phyloP scores from a whole-genome alignment of 2,329 filamentous ascomycete genomes.

The Piedraia hortae region DNA sequence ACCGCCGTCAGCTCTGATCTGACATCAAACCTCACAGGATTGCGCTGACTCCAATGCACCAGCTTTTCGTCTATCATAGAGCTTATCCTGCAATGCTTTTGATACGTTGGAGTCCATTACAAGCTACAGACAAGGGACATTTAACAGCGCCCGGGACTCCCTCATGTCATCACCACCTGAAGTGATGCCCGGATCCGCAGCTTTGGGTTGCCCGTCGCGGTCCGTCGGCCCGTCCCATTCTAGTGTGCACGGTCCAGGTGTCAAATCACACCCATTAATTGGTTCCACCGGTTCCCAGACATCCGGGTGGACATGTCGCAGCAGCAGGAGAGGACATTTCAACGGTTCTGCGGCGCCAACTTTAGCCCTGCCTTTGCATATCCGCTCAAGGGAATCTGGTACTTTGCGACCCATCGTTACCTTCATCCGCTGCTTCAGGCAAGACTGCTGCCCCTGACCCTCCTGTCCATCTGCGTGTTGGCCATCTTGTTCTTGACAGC shows the following conservation, averaged over 20 bases:
- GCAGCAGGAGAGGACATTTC: no score
- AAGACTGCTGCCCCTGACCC: slow-evolving; percentile 49
- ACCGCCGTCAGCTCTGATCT: slow-evolving; percentile 3
- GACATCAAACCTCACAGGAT: not conserved
- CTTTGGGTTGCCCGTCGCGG: no score
- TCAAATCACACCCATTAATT: no score
- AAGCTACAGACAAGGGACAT: slow-evolving; percentile 2
- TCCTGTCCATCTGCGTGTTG: slow-evolving; percentile 64
- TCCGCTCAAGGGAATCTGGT: slow-evolving; percentile 38
- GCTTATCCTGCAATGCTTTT: slow-evolving; percentile 54
- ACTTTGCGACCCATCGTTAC: slow-evolving; percentile 49
- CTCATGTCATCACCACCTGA: slow-evolving; percentile 1
- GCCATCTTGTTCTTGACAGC: slow-evolving; percentile 66
- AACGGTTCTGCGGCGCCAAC: slow-evolving; percentile 9
- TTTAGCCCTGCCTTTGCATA: slow-evolving; percentile 12
- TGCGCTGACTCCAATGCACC: slow-evolving; percentile 69
- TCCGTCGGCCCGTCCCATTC: no score
- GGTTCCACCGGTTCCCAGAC: no score
- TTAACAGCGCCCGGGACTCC: not conserved
- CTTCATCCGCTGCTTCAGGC: slow-evolving; percentile 58
- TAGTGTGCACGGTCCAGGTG: no score
- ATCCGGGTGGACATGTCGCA: no score
- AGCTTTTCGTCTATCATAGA: slow-evolving; percentile 93
- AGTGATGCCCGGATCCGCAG: no score
- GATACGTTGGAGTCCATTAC: slow-evolving; percentile 4